Base-by-base conservation (phyloP, 306 rosid species). In the Prunus campanulata region DNA sequence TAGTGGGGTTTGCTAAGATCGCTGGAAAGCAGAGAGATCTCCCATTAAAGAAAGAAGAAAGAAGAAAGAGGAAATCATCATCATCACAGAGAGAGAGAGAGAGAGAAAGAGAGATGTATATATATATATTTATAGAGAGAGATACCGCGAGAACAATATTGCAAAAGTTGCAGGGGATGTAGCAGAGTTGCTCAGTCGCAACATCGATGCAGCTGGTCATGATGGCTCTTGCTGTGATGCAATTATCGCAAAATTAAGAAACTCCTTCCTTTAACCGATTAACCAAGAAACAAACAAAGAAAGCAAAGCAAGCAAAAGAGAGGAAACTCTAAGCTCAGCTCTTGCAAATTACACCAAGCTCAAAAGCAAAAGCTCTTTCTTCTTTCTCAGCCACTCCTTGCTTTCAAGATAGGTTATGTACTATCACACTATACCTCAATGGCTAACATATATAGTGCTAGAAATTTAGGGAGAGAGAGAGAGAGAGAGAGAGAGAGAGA, bases 91-190 rank as follows among this genome's bases (percentile, higher is more conserved):
- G 8, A 56, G 16, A 79, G 24, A 8, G 6, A 19, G 2, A 16
- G 56, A 48, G 35, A 13, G 2, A 27, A 8, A 68, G 3, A 56
- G 16, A 56, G 20, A 59, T 46, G 14, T 13, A 47, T 74, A 60
- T 13, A 47, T 74, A 60, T 15, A 73, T 11, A 74, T 61, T 44
- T 25, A 35, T 47, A 20, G 47, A 48, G 51, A 50, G 52, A 24
- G 72, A 71, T 86, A 83, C 99, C 99, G 99, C 99, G 84, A 95
- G 97, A 89, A 95, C 96, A 77, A 92, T 90, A 86, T 88, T 92
- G 97, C 99, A 95, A 79, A 95, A 90, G 91, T 89, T 95, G 93
- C 99, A 95, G 76, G 97, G 99, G 87, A 95, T 92, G 87, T 95
- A 95, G 89, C 99, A 95, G 55, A 95, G 93, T 82, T 95, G 96